Percentiles rank a stretch among this genome's conserved stretches.
Conservation (phyloP, 2,329 filamentous ascomycete species). For the Fusarium sp. region DNA sequence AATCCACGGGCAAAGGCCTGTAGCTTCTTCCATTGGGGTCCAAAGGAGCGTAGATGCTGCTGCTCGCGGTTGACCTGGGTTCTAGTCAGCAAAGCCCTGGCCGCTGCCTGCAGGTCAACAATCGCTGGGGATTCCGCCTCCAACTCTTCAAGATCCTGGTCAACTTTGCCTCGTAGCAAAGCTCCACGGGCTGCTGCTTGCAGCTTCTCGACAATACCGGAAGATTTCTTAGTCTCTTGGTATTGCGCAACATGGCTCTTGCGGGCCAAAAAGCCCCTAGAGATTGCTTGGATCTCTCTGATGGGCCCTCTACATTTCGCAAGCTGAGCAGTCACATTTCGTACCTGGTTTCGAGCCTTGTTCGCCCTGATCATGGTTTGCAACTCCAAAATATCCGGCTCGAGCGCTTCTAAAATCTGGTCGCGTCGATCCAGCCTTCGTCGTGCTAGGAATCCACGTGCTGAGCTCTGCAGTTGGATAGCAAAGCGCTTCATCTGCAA, state of each 20-base stretch:
- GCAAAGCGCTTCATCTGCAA: constrained; percentile 85
- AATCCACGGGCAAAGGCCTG: constrained; percentile 56
- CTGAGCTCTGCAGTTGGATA: constrained; percentile 78
- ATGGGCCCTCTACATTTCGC: constrained; percentile 69
- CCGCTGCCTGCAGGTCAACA: constrained; percentile 69
- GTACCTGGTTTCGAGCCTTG: constrained; percentile 68
- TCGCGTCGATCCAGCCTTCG: constrained; percentile 68
- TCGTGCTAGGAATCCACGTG: constrained; percentile 78
- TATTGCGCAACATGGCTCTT: constrained; percentile 64
- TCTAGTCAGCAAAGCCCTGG: constrained; percentile 69
- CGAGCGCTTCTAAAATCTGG: constrained; percentile 72
- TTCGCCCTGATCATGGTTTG: constrained; percentile 82
- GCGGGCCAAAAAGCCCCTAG: constrained; percentile 73
- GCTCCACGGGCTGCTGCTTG: constrained; percentile 75
- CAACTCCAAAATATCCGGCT: constrained; percentile 76
- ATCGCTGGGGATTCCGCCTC: constrained; percentile 60
- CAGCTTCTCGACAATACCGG: constrained; percentile 63
- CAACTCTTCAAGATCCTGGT: constrained; percentile 61
- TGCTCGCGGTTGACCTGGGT: constrained; percentile 60
- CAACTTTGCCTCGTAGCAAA: constrained; percentile 65
- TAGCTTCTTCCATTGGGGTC: constrained; percentile 58
- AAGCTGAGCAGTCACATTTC: constrained; percentile 65
- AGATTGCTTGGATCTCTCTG: constrained; percentile 69
- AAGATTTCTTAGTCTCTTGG: constrained; percentile 60
- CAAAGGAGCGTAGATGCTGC: constrained; percentile 59